A percentile compares a stretch with the other conserved stretches of the same genome.
These are phyloP conservation scores for Aspergillus saccharolyticus DNA, from an alignment of 495 filamentous ascomycete genomes.

Conservation along the genomic window DNA sequence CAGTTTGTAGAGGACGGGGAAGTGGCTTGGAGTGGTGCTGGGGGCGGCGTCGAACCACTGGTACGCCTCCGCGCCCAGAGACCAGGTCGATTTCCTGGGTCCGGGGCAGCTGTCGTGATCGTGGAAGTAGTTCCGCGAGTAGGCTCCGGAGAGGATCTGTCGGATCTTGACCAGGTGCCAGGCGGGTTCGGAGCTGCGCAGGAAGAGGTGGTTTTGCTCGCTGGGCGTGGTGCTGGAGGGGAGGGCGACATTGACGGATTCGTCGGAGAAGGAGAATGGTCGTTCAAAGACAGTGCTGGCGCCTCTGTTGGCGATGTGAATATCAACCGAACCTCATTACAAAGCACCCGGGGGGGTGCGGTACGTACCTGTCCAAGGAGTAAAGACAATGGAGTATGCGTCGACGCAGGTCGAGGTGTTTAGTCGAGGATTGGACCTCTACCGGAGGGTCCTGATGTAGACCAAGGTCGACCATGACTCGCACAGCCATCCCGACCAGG, in stretches of 20 bases:
- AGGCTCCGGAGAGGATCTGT: constrained; percentile 72
- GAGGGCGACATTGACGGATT: constrained; percentile 67
- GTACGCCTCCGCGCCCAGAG: constrained; percentile 57
- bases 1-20: constrained; percentile 67
- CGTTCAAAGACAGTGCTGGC: constrained; percentile 75
- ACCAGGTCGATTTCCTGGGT: constrained; percentile 54
- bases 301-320: constrained; percentile 45
- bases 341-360: neutral
- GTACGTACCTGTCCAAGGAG: constrained; percentile 67
- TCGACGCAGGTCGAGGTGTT: constrained; percentile 67
- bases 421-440: constrained; percentile 52
- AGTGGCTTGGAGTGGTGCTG: constrained; percentile 47
- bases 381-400: constrained; percentile 84
- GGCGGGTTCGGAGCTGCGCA: constrained; percentile 44
- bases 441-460: constrained; percentile 83
- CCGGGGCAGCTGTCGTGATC: constrained; percentile 58
- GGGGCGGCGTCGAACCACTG: constrained; percentile 63
- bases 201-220: constrained; percentile 41
- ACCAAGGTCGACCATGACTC: constrained; percentile 80
- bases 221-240: constrained; percentile 32
- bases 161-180: constrained; percentile 71
- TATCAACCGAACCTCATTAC: neutral
- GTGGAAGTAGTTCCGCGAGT: constrained; percentile 74
- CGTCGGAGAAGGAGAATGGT: constrained; percentile 87
- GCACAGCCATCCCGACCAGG: constrained; percentile 77